Base-by-base conservation (phyloP, 2,329 filamentous ascomycete genomes). In the Ambrosiella beaveri region DNA sequence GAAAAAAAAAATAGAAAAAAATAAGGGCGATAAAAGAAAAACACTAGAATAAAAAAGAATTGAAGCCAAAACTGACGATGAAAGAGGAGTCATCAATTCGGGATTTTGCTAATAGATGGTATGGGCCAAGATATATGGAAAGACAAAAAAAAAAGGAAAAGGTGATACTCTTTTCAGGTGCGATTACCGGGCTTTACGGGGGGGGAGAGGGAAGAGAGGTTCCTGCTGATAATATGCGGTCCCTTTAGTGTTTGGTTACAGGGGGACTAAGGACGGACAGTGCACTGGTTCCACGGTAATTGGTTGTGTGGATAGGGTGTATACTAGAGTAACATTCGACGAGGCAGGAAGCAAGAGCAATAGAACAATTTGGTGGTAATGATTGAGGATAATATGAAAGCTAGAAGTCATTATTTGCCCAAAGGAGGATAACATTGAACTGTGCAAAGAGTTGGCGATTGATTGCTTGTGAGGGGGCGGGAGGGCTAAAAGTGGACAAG, bases 91-190 rank as follows among this genome's bases (percentile, higher is more conserved):
- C 15, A 17, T 54, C n/a, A 17, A 39, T 40, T 35, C 39, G 50
- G 19, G 50, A 37, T 27, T 12, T 12, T 17, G 36, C 12, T 38
- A 15, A 39, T 39, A 12, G 38, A 54, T 17, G 38, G 19, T 38
- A 54, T 8, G 19, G 19, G 36, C 51, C 17, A 50, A 44, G 49
- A n/a, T 40, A 45, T 11, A 56, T 9, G 27, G 12, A 37, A 53
- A 27, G 15, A 36, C 49, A 53, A 17, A 2, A 47, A 17, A 19
- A 1, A 41, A 52, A 27, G 37, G 35, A 57, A 57, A 39, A 53
- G 37, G 47, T 57, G 56, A 57, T 57, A 17, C 53, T 57, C 39
- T 50, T 52, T 54, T 39, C 39, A 35, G 17, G 15, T 47, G n/a
- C 41, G 40, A 47, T 44, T 45, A 37, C 41, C 27, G 41, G n/a